A percentile compares a stretch with the other conserved stretches of the same genome.
These are phyloP conservation scores for Candida sojae DNA, from an alignment of 1,139 yeast genomes.

Conservation along the genomic window DNA sequence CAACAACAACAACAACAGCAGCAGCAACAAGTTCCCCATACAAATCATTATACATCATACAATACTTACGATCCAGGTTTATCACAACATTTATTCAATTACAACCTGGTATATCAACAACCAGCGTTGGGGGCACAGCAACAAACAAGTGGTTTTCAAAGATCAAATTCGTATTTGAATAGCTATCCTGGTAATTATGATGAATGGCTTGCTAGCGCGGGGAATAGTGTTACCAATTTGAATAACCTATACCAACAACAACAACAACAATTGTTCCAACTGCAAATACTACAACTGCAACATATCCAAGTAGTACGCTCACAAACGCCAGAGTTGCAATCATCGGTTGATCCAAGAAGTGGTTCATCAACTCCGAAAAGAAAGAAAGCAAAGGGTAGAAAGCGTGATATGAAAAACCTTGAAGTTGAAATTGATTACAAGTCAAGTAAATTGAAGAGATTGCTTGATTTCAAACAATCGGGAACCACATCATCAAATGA, in stretches of 20 bases:
- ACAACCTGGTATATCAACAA: constrained; percentile 6
- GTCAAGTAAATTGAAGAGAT: constrained; percentile 25
- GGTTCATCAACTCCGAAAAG: constrained; percentile 13
- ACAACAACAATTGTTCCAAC: not conserved
- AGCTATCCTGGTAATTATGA: constrained; percentile 3
- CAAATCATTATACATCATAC: constrained; percentile 14
- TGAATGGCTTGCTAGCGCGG: constrained; percentile 8
- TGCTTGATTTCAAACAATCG: constrained; percentile 32
- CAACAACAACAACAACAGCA: constrained; percentile 4
- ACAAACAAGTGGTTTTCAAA: constrained; percentile 4
- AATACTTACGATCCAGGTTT: constrained; percentile 11
- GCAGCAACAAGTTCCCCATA: constrained; percentile 13
- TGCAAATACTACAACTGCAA: constrained; percentile 5
- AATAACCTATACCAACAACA: constrained; percentile 6
- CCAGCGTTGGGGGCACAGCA: not conserved
- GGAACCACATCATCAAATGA: constrained; percentile 20
- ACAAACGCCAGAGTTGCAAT: not conserved
- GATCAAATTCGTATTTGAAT: constrained; percentile 1
- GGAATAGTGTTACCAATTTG: constrained; percentile 6
- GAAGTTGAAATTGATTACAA: constrained; percentile 28
- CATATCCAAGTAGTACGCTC: not conserved
- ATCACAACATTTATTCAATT: constrained; percentile 3
- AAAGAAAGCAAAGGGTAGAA: constrained; percentile 17
- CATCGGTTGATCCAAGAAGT: constrained; percentile 1
- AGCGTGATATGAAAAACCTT: constrained; percentile 12